phyloP scores from a whole-genome alignment of 2,329 filamentous ascomycete genomes.

The Penicillium sp. region DNA sequence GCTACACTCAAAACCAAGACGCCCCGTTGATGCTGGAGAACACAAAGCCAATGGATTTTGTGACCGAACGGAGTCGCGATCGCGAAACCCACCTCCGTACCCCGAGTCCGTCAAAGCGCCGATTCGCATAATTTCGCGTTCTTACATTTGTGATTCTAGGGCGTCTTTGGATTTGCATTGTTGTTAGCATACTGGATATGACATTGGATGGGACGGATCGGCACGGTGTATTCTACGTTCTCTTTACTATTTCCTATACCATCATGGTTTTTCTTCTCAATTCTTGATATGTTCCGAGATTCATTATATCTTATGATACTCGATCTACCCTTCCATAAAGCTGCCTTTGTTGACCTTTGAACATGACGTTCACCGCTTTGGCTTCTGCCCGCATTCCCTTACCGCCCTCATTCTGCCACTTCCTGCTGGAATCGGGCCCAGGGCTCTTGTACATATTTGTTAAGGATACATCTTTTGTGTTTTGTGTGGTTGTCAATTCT shows the following conservation, averaged over 20 bases:
- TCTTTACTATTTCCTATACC: neutral
- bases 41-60: slow-evolving; percentile 30
- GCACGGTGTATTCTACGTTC: neutral
- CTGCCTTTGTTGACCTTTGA: neutral
- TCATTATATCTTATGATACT: too few species aligned
- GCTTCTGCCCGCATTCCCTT: neutral
- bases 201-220: neutral
- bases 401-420: neutral
- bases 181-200: neutral
- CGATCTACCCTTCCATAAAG: too few species aligned
- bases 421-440: too few species aligned
- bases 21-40: slow-evolving; percentile 33
- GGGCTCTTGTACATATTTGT: too few species aligned
- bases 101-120: slow-evolving; percentile 39
- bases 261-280: neutral
- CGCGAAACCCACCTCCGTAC: slow-evolving; percentile 35
- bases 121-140: slow-evolving; percentile 8
- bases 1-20: slow-evolving; percentile 28
- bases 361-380: neutral
- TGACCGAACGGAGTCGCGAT: slow-evolving; percentile 33
- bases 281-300: too few species aligned
- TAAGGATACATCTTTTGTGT: too few species aligned
- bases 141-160: neutral
- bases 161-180: slow-evolving; percentile 3
- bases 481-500: too few species aligned